Base-by-base conservation (phyloP, 768 basidiomycete genomes). In the Amanita brunnescens region DNA sequence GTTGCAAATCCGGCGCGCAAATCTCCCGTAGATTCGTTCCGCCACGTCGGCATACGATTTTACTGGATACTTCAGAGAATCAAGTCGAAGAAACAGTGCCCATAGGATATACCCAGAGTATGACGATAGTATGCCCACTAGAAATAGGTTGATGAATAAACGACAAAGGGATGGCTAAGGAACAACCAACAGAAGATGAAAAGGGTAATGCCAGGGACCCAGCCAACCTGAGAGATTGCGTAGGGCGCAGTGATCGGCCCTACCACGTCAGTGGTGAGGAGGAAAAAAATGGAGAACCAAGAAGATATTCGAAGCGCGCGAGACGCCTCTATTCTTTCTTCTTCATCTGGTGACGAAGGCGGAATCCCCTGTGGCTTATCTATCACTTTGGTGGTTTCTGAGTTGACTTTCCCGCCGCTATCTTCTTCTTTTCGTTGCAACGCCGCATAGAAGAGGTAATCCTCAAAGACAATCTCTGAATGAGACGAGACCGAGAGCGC, bases 221-320 rank as follows among this genome's bases (percentile, higher is more conserved):
- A 82, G 13, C 80, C 80, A 6, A 81, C 74, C 58, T 79, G 76
- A 6, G 77, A 67, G 41, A 82, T 79, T 1, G 80, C 14, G 20
- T 26, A 32, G 6, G 51, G 46, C 0, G 79, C 74, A 30, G 78
- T 77, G 63, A 78, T 80, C 1, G 80, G 80, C 5, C 81, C 80
- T 9, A 83, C 66, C 40, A 82, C 79, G 54, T 83, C 80, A 0
- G 78, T 80, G 2, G 80, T 81, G 47, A 81, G 79, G 14, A 80
- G 65, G 56, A 74, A 80, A 53, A 81, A 80, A 0, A 78, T 57
- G 0, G 71, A 66, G 0, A 70, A 65, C 79, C 78, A 80, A 0
- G 70, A 67, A 1, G 78, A 75, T 0, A 73, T 67, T 49, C 76
- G 69, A 37, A 80, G 56, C 0, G 77, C 74, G 20, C 76, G 62